phyloP scores from a whole-genome alignment of 768 basidiomycete genomes.

The Lentinula boryana region DNA sequence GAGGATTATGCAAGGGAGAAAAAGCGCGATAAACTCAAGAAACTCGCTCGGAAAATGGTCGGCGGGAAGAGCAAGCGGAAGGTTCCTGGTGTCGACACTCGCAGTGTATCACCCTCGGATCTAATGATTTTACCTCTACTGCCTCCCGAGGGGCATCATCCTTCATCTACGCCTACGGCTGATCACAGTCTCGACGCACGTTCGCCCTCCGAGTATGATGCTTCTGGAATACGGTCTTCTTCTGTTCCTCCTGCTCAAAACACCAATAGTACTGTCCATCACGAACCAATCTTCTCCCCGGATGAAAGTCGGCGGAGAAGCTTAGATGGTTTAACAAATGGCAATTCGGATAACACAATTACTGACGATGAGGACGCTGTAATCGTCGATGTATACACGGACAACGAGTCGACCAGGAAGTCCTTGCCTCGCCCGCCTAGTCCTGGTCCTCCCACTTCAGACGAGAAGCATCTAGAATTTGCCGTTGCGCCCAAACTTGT shows the following conservation, averaged over 20 bases:
- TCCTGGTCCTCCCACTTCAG: constrained; percentile 12
- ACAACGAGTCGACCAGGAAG: background rate
- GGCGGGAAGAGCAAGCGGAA: constrained; percentile 2
- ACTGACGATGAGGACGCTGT: constrained; percentile 1
- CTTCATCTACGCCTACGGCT: constrained; percentile 4
- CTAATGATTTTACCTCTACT: background rate
- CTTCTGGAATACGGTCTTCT: constrained; percentile 33
- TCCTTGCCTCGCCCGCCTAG: constrained; percentile 1
- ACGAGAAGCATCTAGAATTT: constrained; percentile 31
- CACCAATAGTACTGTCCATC: constrained; percentile 21
- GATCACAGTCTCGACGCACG: background rate
- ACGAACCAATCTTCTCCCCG: constrained; percentile 29
- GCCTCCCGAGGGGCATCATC: background rate
- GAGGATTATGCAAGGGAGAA: constrained; percentile 70
- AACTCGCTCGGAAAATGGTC: constrained; percentile 59
- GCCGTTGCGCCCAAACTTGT: constrained; percentile 24
- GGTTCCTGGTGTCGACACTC: background rate
- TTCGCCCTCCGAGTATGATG: background rate
- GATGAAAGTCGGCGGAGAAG: constrained; percentile 38
- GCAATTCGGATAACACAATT: constrained; percentile 11
- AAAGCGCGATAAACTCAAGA: constrained; percentile 74
- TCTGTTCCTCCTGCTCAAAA: constrained; percentile 47
- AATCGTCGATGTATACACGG: background rate
- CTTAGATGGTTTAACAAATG: constrained; percentile 26
- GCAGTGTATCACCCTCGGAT: background rate